These are phyloP conservation scores for Fagus crenata DNA, from an alignment of 306 rosid genomes.

Conservation along the genomic window DNA sequence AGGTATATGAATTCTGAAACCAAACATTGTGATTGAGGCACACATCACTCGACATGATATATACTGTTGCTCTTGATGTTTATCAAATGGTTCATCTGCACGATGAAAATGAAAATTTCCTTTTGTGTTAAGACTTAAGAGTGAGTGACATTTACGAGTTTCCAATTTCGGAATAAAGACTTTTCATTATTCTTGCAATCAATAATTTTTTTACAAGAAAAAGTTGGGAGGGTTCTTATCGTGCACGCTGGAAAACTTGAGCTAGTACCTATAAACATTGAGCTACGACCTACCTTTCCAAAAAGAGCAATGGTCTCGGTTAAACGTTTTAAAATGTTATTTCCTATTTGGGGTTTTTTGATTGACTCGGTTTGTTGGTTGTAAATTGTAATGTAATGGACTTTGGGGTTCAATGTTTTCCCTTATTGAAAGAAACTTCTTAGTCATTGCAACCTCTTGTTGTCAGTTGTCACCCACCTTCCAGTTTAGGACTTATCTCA, in stretches of 20 bases:
- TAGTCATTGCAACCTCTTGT: conserved; percentile 21
- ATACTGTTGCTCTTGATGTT: background rate
- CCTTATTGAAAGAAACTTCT: conserved; percentile 14
- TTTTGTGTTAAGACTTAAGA: background rate
- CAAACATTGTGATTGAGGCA: background rate
- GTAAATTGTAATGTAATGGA: conserved; percentile 30
- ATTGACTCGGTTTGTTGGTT: background rate
- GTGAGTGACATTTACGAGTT: conserved; percentile 37
- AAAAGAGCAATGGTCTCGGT: conserved; percentile 28
- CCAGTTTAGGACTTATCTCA: conserved; percentile 30
- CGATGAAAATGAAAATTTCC: conserved; percentile 27
- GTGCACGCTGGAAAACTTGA: conserved; percentile 32
- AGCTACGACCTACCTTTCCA: conserved; percentile 37
- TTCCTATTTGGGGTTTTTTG: conserved; percentile 29
- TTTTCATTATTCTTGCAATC: conserved; percentile 30
- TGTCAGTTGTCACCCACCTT: conserved; percentile 20
- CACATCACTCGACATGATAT: background rate
- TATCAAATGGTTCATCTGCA: conserved; percentile 31
- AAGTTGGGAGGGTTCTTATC: conserved; percentile 35
- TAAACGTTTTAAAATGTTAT: conserved; percentile 8
- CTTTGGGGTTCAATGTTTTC: conserved; percentile 37
- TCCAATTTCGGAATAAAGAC: conserved; percentile 43
- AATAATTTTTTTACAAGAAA: conserved; percentile 25
- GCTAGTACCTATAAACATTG: conserved; percentile 28
- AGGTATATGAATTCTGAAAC: background rate